These are phyloP conservation scores for Linanthus parryae DNA, from an alignment of 148 eudicot species.

Conservation along the genomic window DNA sequence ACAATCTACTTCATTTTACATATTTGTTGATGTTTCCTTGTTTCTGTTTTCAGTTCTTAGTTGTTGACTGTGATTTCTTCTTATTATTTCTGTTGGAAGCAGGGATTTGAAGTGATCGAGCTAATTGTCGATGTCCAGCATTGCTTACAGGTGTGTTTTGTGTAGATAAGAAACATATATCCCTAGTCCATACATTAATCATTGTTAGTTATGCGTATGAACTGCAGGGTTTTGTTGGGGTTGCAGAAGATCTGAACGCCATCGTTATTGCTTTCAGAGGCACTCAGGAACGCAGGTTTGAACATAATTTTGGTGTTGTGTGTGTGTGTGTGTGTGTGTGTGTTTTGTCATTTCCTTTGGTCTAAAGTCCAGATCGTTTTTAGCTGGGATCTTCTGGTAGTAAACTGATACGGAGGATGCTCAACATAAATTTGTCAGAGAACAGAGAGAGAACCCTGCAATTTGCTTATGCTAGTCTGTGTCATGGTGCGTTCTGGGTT, in stretches of 20 bases:
- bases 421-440: too few species aligned
- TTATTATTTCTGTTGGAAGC: constrained; percentile 20
- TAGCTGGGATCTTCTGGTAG: too few species aligned
- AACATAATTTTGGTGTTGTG: constrained; percentile 8
- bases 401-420: too few species aligned
- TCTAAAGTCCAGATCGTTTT: too few species aligned
- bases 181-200: too few species aligned
- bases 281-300: constrained; percentile 83
- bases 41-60: neutral
- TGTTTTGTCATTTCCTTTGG: too few species aligned
- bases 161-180: neutral
- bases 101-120: constrained; percentile 92
- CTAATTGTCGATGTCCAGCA: constrained; percentile 82
- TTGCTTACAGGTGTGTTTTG: constrained; percentile 64
- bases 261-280: constrained; percentile 91
- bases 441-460: too few species aligned
- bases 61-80: constrained; percentile 5
- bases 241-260: constrained; percentile 72
- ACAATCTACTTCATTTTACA: neutral
- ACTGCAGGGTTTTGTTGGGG: constrained; percentile 90
- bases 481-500: too few species aligned
- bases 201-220: too few species aligned
- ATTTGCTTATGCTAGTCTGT: too few species aligned
- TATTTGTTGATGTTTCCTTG: neutral
- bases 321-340: too few species aligned